These are phyloP conservation scores for Malania oleifera DNA, from an alignment of 164 flowering plant species.

Conservation along the genomic window DNA sequence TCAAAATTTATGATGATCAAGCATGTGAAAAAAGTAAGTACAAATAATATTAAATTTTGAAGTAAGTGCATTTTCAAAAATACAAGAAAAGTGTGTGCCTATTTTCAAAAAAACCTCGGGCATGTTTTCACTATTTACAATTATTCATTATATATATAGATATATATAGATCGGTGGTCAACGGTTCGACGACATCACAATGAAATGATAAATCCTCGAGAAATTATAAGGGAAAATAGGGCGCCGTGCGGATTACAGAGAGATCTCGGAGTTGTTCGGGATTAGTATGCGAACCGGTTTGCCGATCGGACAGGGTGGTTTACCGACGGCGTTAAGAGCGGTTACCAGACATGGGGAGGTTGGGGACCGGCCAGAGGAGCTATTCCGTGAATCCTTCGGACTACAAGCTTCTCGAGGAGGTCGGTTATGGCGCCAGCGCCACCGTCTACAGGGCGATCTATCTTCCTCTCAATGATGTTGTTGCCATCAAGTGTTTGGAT, in stretches of 20 bases:
- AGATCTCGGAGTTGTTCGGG: background rate
- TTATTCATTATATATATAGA: no score
- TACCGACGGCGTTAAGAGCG: conserved; percentile 5
- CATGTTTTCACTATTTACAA: no score
- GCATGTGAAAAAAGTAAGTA: no score
- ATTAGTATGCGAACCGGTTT: background rate
- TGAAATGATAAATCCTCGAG: no score
- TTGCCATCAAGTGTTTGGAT: conserved; percentile 96
- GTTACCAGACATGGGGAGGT: conserved; percentile 35
- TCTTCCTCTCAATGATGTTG: conserved; percentile 73
- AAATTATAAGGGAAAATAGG: no score
- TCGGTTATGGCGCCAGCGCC: conserved; percentile 92
- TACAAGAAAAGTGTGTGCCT: no score
- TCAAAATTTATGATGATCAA: no score
- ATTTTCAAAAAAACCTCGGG: no score
- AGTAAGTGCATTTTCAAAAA: no score
- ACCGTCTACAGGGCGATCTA: conserved; percentile 88
- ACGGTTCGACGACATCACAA: conserved; percentile 11
- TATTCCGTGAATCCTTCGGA: conserved; percentile 56
- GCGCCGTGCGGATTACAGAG: background rate
- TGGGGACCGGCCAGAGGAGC: conserved; percentile 34
- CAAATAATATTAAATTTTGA: no score
- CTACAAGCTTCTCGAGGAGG: conserved; percentile 86
- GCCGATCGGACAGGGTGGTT: background rate
- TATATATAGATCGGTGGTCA: no score